These are phyloP conservation scores for Neoascochyta sp. DNA, from an alignment of 2,329 filamentous ascomycete species.

Conservation along the genomic window DNA sequence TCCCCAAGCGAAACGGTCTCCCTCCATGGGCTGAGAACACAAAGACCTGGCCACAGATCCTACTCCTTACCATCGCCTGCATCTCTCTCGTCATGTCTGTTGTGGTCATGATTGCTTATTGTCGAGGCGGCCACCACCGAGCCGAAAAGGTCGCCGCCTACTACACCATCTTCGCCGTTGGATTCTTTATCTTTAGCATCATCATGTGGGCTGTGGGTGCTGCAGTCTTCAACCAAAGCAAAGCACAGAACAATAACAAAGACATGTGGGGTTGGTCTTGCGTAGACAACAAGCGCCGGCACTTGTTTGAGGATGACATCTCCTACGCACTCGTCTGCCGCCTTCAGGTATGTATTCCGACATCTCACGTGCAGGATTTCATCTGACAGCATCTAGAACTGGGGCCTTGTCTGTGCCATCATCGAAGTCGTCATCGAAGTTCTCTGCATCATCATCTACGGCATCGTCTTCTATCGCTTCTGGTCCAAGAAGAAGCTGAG, in stretches of 20 bases:
- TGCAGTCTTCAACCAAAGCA: conserved; percentile 74
- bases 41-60: conserved; percentile 82
- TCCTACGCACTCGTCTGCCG: conserved; percentile 89
- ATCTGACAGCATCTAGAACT: conserved; percentile 76
- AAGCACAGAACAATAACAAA: conserved; percentile 68
- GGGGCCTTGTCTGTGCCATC: conserved; percentile 92
- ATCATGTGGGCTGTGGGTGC: conserved; percentile 89
- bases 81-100: conserved; percentile 78
- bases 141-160: conserved; percentile 93
- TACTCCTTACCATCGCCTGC: conserved; percentile 73
- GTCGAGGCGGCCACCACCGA: conserved; percentile 77
- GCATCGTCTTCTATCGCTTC: conserved; percentile 93
- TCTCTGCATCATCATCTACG: conserved; percentile 89
- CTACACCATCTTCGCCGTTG: conserved; percentile 90
- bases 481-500: conserved; percentile 92
- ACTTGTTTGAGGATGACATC: conserved; percentile 75
- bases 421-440: conserved; percentile 93
- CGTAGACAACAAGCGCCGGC: conserved; percentile 74
- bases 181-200: conserved; percentile 90
- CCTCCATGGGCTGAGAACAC: conserved; percentile 80
- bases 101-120: conserved; percentile 79
- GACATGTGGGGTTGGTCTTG: conserved; percentile 99
- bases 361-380: no score
- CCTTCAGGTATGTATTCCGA: conserved; percentile 60
- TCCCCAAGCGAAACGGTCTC: conserved; percentile 74